Conservation (phyloP, 1,284 basidiomycete species). For the Nidula niveotomentosa region DNA sequence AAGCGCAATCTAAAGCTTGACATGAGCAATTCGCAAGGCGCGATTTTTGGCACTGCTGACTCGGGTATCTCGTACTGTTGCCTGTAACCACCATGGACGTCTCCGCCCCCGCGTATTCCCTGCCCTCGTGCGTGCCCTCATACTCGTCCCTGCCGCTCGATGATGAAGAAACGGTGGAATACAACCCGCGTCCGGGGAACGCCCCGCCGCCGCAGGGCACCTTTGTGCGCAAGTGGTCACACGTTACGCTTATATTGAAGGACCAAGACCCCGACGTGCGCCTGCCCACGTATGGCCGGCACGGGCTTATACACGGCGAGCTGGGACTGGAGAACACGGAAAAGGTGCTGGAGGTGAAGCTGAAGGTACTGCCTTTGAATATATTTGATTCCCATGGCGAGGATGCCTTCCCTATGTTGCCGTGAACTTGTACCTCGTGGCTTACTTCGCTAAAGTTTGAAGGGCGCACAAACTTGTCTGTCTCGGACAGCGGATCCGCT, state of each 20-base stretch:
- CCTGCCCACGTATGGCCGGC: conserved; percentile 29
- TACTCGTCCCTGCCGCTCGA: conserved; percentile 22
- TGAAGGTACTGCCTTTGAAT: conserved; percentile 25
- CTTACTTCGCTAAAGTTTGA: conserved; percentile 28
- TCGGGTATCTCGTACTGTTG: too few species aligned
- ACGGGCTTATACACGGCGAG: conserved; percentile 28
- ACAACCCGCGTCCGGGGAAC: conserved; percentile 24
- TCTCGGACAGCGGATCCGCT: conserved; percentile 30
- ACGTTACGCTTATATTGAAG: conserved; percentile 30
- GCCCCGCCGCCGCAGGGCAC: conserved; percentile 15
- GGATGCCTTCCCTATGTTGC: not conserved
- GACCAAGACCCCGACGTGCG: conserved; percentile 25
- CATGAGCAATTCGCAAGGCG: too few species aligned
- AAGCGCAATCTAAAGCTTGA: too few species aligned
- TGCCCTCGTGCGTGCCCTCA: conserved; percentile 14
- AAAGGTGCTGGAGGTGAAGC: conserved; percentile 23
- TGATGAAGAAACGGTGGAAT: conserved; percentile 31
- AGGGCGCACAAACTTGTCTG: conserved; percentile 34
- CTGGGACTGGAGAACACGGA: conserved; percentile 25
- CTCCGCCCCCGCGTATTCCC: conserved; percentile 8
- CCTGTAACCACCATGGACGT: conserved; percentile 1
- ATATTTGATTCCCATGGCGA: not conserved
- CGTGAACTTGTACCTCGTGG: not conserved
- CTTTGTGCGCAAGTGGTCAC: conserved; percentile 24
- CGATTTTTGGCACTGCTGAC: not conserved